Percentiles rank a stretch among this genome's conserved stretches.
These are phyloP conservation scores for Zoysia pacifica DNA, from an alignment of 176 grass and related monocot genomes.

Conservation along the genomic window DNA sequence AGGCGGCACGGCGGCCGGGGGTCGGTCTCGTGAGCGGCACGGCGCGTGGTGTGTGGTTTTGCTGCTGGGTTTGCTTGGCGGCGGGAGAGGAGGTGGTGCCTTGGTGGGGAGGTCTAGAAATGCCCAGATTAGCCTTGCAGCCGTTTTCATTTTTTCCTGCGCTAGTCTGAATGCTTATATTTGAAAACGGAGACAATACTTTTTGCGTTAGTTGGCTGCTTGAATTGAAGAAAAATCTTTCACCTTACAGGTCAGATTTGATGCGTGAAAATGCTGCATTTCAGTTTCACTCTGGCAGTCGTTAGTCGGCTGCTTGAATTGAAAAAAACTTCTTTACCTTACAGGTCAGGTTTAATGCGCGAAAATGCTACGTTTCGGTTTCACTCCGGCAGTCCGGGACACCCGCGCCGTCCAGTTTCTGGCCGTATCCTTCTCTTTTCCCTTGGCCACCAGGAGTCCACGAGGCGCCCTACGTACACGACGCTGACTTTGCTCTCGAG, in stretches of 20 bases:
- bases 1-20: background rate
- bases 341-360: background rate
- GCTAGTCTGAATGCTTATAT: no score
- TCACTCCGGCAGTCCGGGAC: background rate
- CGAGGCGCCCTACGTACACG: background rate
- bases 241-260: no score
- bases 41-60: background rate
- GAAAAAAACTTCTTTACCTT: background rate
- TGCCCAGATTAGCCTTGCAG: slow-evolving; percentile 20
- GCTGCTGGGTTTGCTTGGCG: no score
- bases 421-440: background rate
- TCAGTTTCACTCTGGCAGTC: no score
- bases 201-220: no score
- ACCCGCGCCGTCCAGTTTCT: no score
- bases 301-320: no score
- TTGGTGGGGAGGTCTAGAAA: slow-evolving; percentile 52
- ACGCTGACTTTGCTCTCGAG: background rate
- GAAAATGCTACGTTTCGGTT: slow-evolving; percentile 17
- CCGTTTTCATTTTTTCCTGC: background rate
- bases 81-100: background rate
- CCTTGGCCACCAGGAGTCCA: background rate
- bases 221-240: no score
- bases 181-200: no score
- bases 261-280: no score
- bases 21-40: slow-evolving; percentile 37